Evolutionary conservation across 2,329 filamentous ascomycete species (phyloP), one percentile per base, ranked within the genome.

Genomic region (Xylaria sp.): DNA sequence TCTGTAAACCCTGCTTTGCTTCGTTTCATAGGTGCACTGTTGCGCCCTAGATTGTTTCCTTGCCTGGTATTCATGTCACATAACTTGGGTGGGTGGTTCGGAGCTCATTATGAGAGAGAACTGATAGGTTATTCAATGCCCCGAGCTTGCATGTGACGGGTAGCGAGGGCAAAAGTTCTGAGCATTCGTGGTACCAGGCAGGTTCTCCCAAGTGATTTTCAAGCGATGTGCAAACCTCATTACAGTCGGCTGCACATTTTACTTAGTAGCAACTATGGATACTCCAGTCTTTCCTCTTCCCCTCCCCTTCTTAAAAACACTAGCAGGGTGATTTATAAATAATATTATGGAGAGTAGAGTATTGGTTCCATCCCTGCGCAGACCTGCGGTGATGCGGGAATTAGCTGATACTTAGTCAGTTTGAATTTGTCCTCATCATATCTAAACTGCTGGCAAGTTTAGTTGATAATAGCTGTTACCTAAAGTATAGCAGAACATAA

Each of bases 91-190:
- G 27, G n/a, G 24, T 6, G n/a, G 50, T 27, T 14, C 50, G 14
- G 27, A 53, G 8, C 27, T 34, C 17, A 36, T 36, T 47, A 34
- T 47, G 32, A 19, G 27, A 48, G 36, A 34, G 2, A 50, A 56
- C n/a, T 48, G 14, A 54, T 55, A 17, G 42, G 11, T 42, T 42
- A 42, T 11, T 57, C 39, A 48, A 27, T 17, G 14, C 54, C 51
- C 36, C 9, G 24, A 53, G 30, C 34, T 27, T n/a, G 34, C 53
- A 67, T 48, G 59, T 67, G 54, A 67, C 53, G 57, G 51, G 64
- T 63, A 36, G 7, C 34, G 34, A 36, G 34, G 34, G 34, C 34
- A 36, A 36, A 3, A 36, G 34, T 58, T 42, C 39, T 17, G 30
- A 34, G 34, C 14, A 19, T 36, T 27, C 39, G 4, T 17, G 39